Evolutionary conservation across 139 green algal species (phyloP), one percentile per base, ranked within the genome.

Genomic region (Diplosphaera chodatii): DNA sequence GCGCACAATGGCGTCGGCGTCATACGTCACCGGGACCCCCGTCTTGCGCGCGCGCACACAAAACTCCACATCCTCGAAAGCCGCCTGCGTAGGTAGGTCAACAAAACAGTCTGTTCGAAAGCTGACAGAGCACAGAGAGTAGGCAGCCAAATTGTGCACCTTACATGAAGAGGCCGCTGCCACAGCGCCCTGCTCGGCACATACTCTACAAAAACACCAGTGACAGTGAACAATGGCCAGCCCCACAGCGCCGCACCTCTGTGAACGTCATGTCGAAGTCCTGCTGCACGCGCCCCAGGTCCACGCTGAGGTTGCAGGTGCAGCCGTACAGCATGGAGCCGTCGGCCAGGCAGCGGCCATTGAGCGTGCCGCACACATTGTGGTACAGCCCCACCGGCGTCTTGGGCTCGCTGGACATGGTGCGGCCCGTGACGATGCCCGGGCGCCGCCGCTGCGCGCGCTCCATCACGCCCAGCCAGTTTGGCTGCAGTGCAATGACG

Each of bases 31-130:
- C 20, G 27, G 8, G 18, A 63, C 63, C 13, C 70, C 31, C 20
- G 64, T 40, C 32, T 68, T 68, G n/a, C 56, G 67, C 27, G 32
- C 34, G 40, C 70, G 64, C 28, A 68, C 40, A n/a, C 70, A 74
- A 27, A 74, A 74, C 27, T 74, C 70, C 32, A 74, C 70, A 63
- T 74, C 70, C 34, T 74, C 70, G 69, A 74, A 74, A 22, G 70
- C 48, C 28, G 70, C n/a, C n/a, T n/a, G n/a, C n/a, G n/a, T n/a
- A n/a, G n/a, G n/a, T n/a, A n/a, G n/a, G n/a, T n/a, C n/a, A n/a
- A n/a, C n/a, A n/a, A n/a, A n/a, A n/a, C n/a, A n/a, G n/a, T n/a
- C n/a, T n/a, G n/a, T n/a, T n/a, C n/a, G n/a, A n/a, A n/a, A n/a
- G n/a, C n/a, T n/a, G n/a, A n/a, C n/a, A n/a, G n/a, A n/a, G n/a